Conservation (phyloP, 2,329 filamentous ascomycete species). For the Cercospora janseana region DNA sequence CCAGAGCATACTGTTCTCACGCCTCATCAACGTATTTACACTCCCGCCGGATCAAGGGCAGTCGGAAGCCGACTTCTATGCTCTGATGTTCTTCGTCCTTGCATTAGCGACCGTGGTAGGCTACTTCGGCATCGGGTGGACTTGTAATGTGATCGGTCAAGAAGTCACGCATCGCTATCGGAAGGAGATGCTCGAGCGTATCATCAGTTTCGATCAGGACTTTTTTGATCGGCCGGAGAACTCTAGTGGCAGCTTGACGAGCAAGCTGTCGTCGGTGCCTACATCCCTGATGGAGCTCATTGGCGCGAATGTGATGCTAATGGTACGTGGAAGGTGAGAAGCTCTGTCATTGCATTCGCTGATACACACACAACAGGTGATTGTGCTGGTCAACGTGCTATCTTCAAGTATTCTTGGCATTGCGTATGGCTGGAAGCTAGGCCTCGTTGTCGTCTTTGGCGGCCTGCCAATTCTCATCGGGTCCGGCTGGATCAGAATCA, state of each 20-base stretch:
- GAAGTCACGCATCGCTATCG: conserved; percentile 41
- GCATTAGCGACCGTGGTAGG: conserved; percentile 48
- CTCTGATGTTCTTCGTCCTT: conserved; percentile 57
- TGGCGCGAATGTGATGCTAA: conserved; percentile 45
- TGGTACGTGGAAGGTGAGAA: conserved; percentile 13
- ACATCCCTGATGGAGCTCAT: conserved; percentile 53
- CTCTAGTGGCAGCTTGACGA: conserved; percentile 49
- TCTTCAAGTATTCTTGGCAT: conserved; percentile 35
- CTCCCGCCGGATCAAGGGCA: conserved; percentile 38
- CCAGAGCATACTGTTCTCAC: conserved; percentile 52
- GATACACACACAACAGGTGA: conserved; percentile 21
- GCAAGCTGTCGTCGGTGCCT: conserved; percentile 50
- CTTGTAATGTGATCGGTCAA: conserved; percentile 48
- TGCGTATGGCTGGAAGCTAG: conserved; percentile 41
- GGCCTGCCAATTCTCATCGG: conserved; percentile 38
- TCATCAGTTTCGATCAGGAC: conserved; percentile 35
- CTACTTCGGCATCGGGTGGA: conserved; percentile 49
- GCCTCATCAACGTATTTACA: conserved; percentile 50
- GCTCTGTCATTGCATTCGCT: neutral
- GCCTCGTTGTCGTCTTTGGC: conserved; percentile 37
- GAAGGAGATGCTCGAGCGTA: conserved; percentile 36
- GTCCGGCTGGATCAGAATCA: conserved; percentile 38
- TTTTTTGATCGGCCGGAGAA: conserved; percentile 49
- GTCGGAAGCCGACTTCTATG: conserved; percentile 50
- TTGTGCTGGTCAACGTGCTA: conserved; percentile 37